phyloP scores from a whole-genome alignment of 2,329 filamentous ascomycete species.

The Periconia sp. region DNA sequence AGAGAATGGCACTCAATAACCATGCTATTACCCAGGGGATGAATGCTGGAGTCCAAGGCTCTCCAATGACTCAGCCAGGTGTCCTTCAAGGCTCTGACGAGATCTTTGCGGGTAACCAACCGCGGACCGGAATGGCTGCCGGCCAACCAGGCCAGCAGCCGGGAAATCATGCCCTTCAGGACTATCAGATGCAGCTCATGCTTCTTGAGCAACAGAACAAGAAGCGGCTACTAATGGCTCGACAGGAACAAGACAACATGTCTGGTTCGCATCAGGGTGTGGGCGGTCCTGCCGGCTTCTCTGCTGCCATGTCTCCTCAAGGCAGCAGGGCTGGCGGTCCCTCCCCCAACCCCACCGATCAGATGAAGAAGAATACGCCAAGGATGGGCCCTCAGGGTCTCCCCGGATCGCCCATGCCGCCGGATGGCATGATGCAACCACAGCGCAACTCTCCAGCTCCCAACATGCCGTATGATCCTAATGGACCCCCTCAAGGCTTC shows the following conservation, averaged over 20 bases:
- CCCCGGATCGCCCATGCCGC: slow-evolving; percentile 67
- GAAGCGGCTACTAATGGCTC: slow-evolving; percentile 80
- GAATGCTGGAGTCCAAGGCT: slow-evolving; percentile 73
- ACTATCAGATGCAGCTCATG: slow-evolving; percentile 91
- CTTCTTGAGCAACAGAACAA: slow-evolving; percentile 85
- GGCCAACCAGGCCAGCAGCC: slow-evolving; percentile 54
- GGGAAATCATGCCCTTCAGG: slow-evolving; percentile 79
- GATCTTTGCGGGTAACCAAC: slow-evolving; percentile 38
- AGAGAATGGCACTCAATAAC: slow-evolving; percentile 77
- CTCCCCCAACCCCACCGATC: slow-evolving; percentile 75
- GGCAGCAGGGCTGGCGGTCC: slow-evolving; percentile 62
- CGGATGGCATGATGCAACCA: slow-evolving; percentile 68
- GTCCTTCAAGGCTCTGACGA: slow-evolving; percentile 34
- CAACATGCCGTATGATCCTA: slow-evolving; percentile 54
- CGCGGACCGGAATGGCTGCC: slow-evolving; percentile 59
- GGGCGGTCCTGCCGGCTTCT: slow-evolving; percentile 59
- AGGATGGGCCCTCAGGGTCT: slow-evolving; percentile 71
- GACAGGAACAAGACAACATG: slow-evolving; percentile 74
- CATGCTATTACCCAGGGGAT: slow-evolving; percentile 77
- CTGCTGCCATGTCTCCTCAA: slow-evolving; percentile 68
- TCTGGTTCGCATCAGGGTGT: slow-evolving; percentile 53
- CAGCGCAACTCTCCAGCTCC: slow-evolving; percentile 62
- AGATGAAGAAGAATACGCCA: slow-evolving; percentile 77
- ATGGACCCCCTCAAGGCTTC: slow-evolving; percentile 44
- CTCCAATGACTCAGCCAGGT: slow-evolving; percentile 73